phyloP scores from a whole-genome alignment of 2,329 filamentous ascomycete genomes.

The Diaporthe sp. region DNA sequence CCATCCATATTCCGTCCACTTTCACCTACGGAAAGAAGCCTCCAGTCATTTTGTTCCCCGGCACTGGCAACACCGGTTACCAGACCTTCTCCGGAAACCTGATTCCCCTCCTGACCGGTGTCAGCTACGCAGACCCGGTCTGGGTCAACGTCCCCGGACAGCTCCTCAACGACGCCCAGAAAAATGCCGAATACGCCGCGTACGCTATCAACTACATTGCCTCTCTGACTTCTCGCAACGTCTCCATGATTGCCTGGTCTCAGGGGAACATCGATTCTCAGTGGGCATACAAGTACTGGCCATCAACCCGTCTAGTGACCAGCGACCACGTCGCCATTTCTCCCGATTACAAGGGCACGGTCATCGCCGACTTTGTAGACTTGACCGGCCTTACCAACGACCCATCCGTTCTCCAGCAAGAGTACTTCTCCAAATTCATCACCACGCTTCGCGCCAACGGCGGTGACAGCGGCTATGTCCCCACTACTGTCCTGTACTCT shows the following conservation, averaged over 20 bases:
- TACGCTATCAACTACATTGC: slow-evolving; percentile 71
- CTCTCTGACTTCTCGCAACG: slow-evolving; percentile 45
- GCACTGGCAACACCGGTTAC: slow-evolving; percentile 64
- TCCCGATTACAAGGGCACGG: slow-evolving; percentile 60
- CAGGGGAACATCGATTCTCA: slow-evolving; percentile 69
- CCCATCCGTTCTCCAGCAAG: slow-evolving; percentile 62
- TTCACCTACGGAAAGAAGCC: slow-evolving; percentile 62
- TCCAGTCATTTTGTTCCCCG: slow-evolving; percentile 67
- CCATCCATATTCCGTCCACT: slow-evolving; percentile 63
- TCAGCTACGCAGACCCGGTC: slow-evolving; percentile 61
- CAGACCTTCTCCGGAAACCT: slow-evolving; percentile 61
- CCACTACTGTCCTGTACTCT: slow-evolving; percentile 65
- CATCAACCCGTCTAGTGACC: slow-evolving; percentile 59
- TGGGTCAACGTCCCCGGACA: slow-evolving; percentile 68
- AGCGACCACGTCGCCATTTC: slow-evolving; percentile 67
- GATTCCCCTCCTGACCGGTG: slow-evolving; percentile 60
- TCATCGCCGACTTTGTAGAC: slow-evolving; percentile 37
- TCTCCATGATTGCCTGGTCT: slow-evolving; percentile 66
- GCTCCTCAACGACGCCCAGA: slow-evolving; percentile 63
- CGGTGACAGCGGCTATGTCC: slow-evolving; percentile 67
- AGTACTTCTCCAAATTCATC: slow-evolving; percentile 60
- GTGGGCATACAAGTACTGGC: slow-evolving; percentile 72
- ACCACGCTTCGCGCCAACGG: slow-evolving; percentile 56
- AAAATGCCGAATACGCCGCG: slow-evolving; percentile 67
- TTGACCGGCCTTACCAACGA: slow-evolving; percentile 20